phyloP scores from a whole-genome alignment of 352 stramenopile species.

The Phytophthora idaei region DNA sequence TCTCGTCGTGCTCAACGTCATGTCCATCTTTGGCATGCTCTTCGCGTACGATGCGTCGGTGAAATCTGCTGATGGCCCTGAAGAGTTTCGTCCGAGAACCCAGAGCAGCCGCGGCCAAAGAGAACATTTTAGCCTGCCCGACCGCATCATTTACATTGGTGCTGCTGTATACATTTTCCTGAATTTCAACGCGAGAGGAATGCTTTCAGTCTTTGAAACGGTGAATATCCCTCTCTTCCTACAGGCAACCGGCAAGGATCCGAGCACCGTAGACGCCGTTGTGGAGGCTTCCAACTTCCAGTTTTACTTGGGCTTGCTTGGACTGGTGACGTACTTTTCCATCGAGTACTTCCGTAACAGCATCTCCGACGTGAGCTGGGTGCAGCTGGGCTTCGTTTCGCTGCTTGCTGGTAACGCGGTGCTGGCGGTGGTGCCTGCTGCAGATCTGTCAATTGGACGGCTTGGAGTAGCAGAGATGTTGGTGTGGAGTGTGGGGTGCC shows the following conservation, averaged over 20 bases:
- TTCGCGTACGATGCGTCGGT: conserved; percentile 56
- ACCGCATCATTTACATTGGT: conserved; percentile 64
- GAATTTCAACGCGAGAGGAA: conserved; percentile 75
- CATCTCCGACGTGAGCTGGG: conserved; percentile 65
- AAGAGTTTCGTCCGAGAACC: conserved; percentile 29
- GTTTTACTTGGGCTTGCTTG: conserved; percentile 73
- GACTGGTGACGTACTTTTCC: conserved; percentile 71
- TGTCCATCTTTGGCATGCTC: conserved; percentile 69
- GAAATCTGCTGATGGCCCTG: conserved; percentile 50
- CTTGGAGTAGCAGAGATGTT: conserved; percentile 55
- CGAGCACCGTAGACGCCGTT: conserved; percentile 46
- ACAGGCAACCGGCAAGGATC: conserved; percentile 62
- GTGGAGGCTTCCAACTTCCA: conserved; percentile 75
- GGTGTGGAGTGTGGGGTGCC: conserved; percentile 77
- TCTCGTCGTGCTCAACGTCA: conserved; percentile 54
- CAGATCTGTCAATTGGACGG: conserved; percentile 43
- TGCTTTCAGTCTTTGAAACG: conserved; percentile 80
- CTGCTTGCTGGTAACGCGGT: conserved; percentile 63
- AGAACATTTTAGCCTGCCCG: conserved; percentile 43
- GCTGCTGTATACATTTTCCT: conserved; percentile 72
- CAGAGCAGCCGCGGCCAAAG: conserved; percentile 36
- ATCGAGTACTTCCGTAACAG: conserved; percentile 71
- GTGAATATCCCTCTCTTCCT: conserved; percentile 80
- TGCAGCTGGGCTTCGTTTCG: conserved; percentile 63
- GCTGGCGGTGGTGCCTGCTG: conserved; percentile 45